Evolutionary conservation across 805 yeast genomes (phyloP), one percentile per base, ranked within the genome.

Genomic region (Nakazawaea wickerhamii): DNA sequence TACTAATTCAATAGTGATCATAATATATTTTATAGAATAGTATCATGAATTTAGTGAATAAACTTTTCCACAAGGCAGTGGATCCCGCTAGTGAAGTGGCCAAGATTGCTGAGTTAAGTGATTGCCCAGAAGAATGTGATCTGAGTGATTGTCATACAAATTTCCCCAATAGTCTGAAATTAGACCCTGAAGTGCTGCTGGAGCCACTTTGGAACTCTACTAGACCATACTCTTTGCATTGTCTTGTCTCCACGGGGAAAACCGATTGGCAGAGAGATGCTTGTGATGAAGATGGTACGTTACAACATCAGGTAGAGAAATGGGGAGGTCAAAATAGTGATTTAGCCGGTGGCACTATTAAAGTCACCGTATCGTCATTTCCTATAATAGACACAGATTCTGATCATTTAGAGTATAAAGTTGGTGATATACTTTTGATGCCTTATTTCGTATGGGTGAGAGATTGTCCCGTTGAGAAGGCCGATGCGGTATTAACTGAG

Each of bases 221-320:
- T 0, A 73, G 72, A 48, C 79, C 84, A 1, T 79, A 78, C 34
- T 81, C 79, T 3, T 55, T 83, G 19, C 97, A 90, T 51, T 65
- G 88, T 18, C 63, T 91, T 26, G 80, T 90, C 0, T 84, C 96
- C 2, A 89, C 97, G 0, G 95, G 93, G 9, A 79, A 80, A 50
- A 57, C 75, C 0, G 95, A 91, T 60, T 91, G 99, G 99, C 66
- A 63, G 13, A 91, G 77, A 48, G 84, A 84, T 54, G 86, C 95
- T 2, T 67, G 65, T 26, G 64, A 57, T 48, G 50, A 57, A 45
- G 17, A 55, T 35, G 73, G 73, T 2, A 47, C 63, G 1, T 44
- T 62, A 3, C 43, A 55, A n/a, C 36, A 50, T 5, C 36, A 36
- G 50, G 63, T 60, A 39, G 50, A 26, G 10, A 40, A 36, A 17